These are phyloP conservation scores for Aspergillus transmontanensis DNA, from an alignment of 2,329 filamentous ascomycete genomes.

Conservation along the genomic window DNA sequence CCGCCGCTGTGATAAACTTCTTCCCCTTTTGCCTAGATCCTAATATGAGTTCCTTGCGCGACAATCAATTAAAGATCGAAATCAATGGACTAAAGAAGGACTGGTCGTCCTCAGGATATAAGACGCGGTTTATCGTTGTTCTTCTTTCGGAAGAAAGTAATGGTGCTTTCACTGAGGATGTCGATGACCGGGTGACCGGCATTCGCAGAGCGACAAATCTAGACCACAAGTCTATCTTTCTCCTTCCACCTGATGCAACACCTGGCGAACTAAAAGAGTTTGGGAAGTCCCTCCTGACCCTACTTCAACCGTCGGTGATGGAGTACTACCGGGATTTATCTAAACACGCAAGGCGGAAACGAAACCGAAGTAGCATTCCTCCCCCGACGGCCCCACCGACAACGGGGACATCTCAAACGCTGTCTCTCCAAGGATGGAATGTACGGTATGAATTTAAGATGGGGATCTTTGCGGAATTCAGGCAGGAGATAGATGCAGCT, in stretches of 20 bases:
- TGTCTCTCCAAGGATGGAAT: slow-evolving; percentile 88
- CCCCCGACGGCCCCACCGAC: slow-evolving; percentile 82
- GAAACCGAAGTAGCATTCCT: slow-evolving; percentile 74
- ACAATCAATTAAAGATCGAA: slow-evolving; percentile 85
- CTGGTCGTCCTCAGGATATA: slow-evolving; percentile 64
- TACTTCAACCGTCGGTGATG: slow-evolving; percentile 72
- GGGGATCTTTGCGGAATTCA: slow-evolving; percentile 86
- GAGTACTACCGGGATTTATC: slow-evolving; percentile 95
- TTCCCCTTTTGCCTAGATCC: slow-evolving; percentile 74
- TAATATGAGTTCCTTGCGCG: slow-evolving; percentile 73
- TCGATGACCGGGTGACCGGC: slow-evolving; percentile 75
- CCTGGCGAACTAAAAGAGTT: slow-evolving; percentile 72
- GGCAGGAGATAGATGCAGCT: slow-evolving; percentile 88
- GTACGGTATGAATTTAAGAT: slow-evolving; percentile 94
- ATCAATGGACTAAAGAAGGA: slow-evolving; percentile 75
- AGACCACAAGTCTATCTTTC: slow-evolving; percentile 83
- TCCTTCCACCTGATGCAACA: slow-evolving; percentile 74
- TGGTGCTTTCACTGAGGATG: slow-evolving; percentile 59
- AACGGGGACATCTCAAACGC: slow-evolving; percentile 77
- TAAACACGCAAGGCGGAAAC: slow-evolving; percentile 89
- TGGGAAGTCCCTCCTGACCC: slow-evolving; percentile 70
- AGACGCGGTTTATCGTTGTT: slow-evolving; percentile 74
- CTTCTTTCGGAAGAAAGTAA: slow-evolving; percentile 75
- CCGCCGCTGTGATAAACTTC: slow-evolving; percentile 78
- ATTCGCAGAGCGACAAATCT: slow-evolving; percentile 79